These are phyloP conservation scores for Apiotrichum laibachii DNA, from an alignment of 1,284 basidiomycete species.

Conservation along the genomic window DNA sequence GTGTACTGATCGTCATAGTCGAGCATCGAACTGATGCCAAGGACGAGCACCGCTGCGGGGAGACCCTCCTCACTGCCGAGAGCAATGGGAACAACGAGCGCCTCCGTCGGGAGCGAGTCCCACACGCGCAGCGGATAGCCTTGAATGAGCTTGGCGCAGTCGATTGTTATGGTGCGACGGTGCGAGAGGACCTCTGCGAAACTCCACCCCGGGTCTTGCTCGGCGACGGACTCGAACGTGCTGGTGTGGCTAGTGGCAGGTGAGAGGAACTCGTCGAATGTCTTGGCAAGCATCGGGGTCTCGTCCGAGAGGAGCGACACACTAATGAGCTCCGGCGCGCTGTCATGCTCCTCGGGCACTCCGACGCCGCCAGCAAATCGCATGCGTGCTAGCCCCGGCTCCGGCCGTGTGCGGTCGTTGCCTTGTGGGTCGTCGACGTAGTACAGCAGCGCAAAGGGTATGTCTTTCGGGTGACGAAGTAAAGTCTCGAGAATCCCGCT, in stretches of 20 bases:
- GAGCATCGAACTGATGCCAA: conserved; percentile 48
- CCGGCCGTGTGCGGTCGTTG: no score
- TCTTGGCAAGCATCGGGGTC: no score
- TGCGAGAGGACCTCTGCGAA: conserved; percentile 39
- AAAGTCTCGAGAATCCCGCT: conserved; percentile 40
- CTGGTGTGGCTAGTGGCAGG: no score
- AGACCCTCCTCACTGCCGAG: conserved; percentile 42
- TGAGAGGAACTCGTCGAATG: no score
- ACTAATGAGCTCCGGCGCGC: no score
- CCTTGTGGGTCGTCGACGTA: neutral
- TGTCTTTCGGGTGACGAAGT: conserved; percentile 31
- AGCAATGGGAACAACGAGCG: conserved; percentile 50
- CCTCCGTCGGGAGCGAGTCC: conserved; percentile 47
- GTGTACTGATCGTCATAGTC: conserved; percentile 49
- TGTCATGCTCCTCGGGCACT: no score
- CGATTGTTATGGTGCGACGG: conserved; percentile 38
- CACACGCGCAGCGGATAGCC: conserved; percentile 45
- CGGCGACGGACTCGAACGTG: neutral
- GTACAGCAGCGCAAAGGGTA: conserved; percentile 44
- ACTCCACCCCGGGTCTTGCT: conserved; percentile 32
- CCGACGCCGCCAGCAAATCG: no score
- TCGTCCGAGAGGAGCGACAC: no score
- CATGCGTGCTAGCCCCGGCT: no score
- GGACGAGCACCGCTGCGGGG: conserved; percentile 44
- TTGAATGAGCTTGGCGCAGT: conserved; percentile 38